These are phyloP conservation scores for Hymenoscyphus repandus DNA, from an alignment of 2,329 filamentous ascomycete species.

Conservation along the genomic window DNA sequence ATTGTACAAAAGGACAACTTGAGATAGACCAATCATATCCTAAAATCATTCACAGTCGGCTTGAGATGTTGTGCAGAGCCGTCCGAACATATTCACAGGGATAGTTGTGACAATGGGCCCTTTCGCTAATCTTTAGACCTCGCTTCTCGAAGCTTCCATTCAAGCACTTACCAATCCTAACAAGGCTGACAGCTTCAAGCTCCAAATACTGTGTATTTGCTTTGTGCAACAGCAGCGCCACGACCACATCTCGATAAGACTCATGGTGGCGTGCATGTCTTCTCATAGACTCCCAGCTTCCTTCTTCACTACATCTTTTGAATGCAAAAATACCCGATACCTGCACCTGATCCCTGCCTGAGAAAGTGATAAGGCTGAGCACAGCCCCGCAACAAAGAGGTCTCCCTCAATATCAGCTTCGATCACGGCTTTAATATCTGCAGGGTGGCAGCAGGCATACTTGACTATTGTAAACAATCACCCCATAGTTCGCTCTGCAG, in stretches of 20 bases:
- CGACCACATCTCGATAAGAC: neutral
- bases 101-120: neutral
- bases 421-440: too few species aligned
- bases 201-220: neutral
- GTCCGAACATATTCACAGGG: neutral
- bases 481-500: too few species aligned
- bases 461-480: too few species aligned
- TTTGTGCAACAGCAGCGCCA: neutral
- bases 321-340: neutral
- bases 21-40: constrained; percentile 16
- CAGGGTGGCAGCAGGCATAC: too few species aligned
- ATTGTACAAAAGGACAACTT: constrained; percentile 22
- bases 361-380: neutral
- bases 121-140: neutral
- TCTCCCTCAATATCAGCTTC: neutral
- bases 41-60: neutral
- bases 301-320: neutral
- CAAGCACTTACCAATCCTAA: constrained; percentile 5
- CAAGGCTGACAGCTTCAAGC: constrained; percentile 12
- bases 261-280: neutral
- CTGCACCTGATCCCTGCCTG: neutral
- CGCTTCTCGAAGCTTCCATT: constrained; percentile 19
- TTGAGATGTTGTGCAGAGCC: neutral
- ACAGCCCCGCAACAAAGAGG: constrained; percentile 3
- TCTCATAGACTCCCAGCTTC: neutral